These are phyloP conservation scores for Hydnomerulius pinastri DNA, from an alignment of 768 basidiomycete genomes.

Conservation along the genomic window DNA sequence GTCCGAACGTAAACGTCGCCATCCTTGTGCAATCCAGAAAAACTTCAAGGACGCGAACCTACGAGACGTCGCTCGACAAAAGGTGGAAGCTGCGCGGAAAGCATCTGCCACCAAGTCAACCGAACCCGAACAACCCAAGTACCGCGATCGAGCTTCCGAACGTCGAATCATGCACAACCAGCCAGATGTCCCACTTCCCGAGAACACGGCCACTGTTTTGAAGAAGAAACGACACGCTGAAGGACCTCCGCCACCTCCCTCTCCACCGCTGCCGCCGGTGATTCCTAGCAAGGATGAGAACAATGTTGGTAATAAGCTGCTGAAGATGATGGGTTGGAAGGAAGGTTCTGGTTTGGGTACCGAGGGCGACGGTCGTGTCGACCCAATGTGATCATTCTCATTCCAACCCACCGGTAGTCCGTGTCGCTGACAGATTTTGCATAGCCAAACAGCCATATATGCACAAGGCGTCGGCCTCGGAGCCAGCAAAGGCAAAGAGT, in stretches of 20 bases:
- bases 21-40: slow-evolving; percentile 53
- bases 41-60: slow-evolving; percentile 77
- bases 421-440: slow-evolving; percentile 10
- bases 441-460: slow-evolving; percentile 82
- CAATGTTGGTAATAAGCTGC: slow-evolving; percentile 89
- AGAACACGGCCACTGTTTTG: slow-evolving; percentile 37
- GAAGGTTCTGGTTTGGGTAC: slow-evolving; percentile 86
- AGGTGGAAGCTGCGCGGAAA: slow-evolving; percentile 50
- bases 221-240: slow-evolving; percentile 50
- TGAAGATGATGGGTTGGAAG: slow-evolving; percentile 99
- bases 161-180: slow-evolving; percentile 90
- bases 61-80: slow-evolving; percentile 74
- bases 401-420: background rate
- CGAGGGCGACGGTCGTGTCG: slow-evolving; percentile 80
- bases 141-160: slow-evolving; percentile 94
- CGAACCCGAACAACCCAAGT: slow-evolving; percentile 67
- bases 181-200: slow-evolving; percentile 76
- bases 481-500: slow-evolving; percentile 87
- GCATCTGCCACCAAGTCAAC: slow-evolving; percentile 24
- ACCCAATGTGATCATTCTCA: slow-evolving; percentile 69
- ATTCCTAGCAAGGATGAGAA: slow-evolving; percentile 78
- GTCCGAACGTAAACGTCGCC: too few relatives aligned
- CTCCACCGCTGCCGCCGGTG: slow-evolving; percentile 61
- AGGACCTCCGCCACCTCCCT: slow-evolving; percentile 60
- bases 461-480: slow-evolving; percentile 87